These are phyloP conservation scores for Caloboletus firmus DNA, from an alignment of 1,284 basidiomycete species.

Conservation along the genomic window DNA sequence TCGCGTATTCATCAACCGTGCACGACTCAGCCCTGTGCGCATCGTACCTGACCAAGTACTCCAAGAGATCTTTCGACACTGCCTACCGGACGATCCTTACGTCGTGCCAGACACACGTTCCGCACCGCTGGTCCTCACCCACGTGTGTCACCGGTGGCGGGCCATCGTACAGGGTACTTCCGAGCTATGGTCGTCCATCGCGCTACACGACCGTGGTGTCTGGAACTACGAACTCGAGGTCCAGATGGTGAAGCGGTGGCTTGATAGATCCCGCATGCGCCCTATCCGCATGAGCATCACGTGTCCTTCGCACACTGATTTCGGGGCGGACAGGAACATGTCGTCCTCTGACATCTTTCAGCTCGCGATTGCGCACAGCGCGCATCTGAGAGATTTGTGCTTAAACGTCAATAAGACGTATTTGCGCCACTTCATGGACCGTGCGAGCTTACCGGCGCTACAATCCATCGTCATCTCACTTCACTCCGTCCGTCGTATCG, in stretches of 20 bases:
- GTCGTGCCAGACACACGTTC: constrained; percentile 20
- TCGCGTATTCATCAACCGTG: constrained; percentile 26
- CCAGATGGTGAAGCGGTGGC: constrained; percentile 26
- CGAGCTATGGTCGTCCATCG: constrained; percentile 33
- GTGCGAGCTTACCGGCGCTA: constrained; percentile 14
- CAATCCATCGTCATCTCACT: constrained; percentile 21
- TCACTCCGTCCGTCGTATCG: constrained; percentile 9
- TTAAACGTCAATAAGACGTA: constrained; percentile 23
- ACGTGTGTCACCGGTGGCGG: constrained; percentile 35
- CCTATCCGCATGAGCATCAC: constrained; percentile 27
- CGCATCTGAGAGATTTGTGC: constrained; percentile 21
- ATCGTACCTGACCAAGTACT: constrained; percentile 33
- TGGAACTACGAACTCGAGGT: constrained; percentile 32
- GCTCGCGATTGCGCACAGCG: constrained; percentile 22
- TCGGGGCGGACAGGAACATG: constrained; percentile 6
- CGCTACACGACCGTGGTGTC: constrained; percentile 26
- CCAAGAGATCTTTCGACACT: constrained; percentile 33
- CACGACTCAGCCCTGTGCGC: constrained; percentile 30
- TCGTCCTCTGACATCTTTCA: constrained; percentile 24
- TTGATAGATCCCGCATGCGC: constrained; percentile 20
- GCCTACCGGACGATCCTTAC: constrained; percentile 26
- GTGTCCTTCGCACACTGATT: constrained; percentile 24
- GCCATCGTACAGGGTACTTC: constrained; percentile 27
- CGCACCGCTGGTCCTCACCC: constrained; percentile 32
- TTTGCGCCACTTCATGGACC: constrained; percentile 19